A percentile compares a stretch with the other conserved stretches of the same genome.
These are phyloP conservation scores for Paraphoma sp. DNA, from an alignment of 2,329 filamentous ascomycete species.

Conservation along the genomic window DNA sequence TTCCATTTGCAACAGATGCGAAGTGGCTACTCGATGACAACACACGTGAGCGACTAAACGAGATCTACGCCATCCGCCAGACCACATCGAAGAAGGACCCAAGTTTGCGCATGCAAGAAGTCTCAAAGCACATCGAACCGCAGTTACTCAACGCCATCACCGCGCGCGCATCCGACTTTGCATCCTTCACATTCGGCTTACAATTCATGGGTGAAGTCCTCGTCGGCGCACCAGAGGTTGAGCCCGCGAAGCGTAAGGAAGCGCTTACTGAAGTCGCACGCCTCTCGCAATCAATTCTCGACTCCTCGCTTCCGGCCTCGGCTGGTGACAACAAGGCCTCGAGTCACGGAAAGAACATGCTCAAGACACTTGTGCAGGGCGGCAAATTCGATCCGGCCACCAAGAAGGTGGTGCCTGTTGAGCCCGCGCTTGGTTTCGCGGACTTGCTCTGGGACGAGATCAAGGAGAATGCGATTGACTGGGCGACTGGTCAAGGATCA, in stretches of 20 bases:
- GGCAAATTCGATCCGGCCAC: constrained; percentile 80
- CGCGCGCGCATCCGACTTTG: constrained; percentile 70
- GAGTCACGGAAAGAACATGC: constrained; percentile 77
- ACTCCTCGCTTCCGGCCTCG: constrained; percentile 42
- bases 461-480: constrained; percentile 74
- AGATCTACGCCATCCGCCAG: constrained; percentile 79
- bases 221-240: constrained; percentile 77
- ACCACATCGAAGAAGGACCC: constrained; percentile 93
- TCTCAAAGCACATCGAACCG: constrained; percentile 76
- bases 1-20: constrained; percentile 72
- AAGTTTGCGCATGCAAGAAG: constrained; percentile 74
- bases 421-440: constrained; percentile 81
- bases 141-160: constrained; percentile 77
- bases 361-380: constrained; percentile 89
- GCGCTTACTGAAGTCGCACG: constrained; percentile 72
- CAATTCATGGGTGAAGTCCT: constrained; percentile 86
- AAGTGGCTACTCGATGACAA: constrained; percentile 68
- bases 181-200: constrained; percentile 80
- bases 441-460: constrained; percentile 83
- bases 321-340: constrained; percentile 52
- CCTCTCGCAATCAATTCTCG: constrained; percentile 45
- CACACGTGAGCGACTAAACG: constrained; percentile 74
- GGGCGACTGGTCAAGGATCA: constrained; percentile 85
- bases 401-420: constrained; percentile 72
- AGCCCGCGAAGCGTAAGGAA: constrained; percentile 57